A percentile compares a stretch with the other conserved stretches of the same genome.
Conservation (phyloP, 2,329 filamentous ascomycete genomes). For the Rachicladosporium sp. region DNA sequence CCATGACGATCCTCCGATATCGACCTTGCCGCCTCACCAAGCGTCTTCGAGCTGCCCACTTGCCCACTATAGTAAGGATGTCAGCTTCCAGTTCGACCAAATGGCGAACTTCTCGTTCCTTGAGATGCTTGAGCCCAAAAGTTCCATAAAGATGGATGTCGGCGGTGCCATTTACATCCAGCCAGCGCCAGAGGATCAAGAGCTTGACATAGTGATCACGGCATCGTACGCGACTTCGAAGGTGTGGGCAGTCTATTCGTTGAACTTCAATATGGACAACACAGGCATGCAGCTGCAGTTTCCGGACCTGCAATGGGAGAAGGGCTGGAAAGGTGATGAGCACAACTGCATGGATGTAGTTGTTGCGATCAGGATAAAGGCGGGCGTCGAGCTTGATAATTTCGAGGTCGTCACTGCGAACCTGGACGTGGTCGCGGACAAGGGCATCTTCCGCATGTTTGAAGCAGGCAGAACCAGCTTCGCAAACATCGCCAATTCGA, state of each 20-base stretch:
- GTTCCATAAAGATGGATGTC: constrained; percentile 12
- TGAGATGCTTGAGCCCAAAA: constrained; percentile 14
- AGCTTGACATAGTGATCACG: constrained; percentile 24
- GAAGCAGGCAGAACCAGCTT: no score
- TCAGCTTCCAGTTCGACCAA: neutral
- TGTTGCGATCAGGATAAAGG: no score
- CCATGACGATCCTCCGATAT: no score
- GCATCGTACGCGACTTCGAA: constrained; percentile 26
- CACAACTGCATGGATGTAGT: no score
- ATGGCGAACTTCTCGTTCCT: constrained; percentile 13
- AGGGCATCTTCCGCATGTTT: no score
- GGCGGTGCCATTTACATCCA: constrained; percentile 27
- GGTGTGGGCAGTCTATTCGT: constrained; percentile 19
- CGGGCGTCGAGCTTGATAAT: no score
- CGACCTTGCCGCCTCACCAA: no score
- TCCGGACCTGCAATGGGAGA: constrained; percentile 7
- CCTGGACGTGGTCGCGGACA: no score
- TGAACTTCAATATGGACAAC: constrained; percentile 17
- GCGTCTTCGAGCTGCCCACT: no score
- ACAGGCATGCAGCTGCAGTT: constrained; percentile 11
- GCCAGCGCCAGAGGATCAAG: constrained; percentile 23
- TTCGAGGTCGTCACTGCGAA: no score
- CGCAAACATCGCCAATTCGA: no score
- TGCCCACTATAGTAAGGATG: no score
- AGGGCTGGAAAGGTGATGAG: neutral